Conservation (phyloP, 2,329 filamentous ascomycete genomes). For the Fusarium hainanense region DNA sequence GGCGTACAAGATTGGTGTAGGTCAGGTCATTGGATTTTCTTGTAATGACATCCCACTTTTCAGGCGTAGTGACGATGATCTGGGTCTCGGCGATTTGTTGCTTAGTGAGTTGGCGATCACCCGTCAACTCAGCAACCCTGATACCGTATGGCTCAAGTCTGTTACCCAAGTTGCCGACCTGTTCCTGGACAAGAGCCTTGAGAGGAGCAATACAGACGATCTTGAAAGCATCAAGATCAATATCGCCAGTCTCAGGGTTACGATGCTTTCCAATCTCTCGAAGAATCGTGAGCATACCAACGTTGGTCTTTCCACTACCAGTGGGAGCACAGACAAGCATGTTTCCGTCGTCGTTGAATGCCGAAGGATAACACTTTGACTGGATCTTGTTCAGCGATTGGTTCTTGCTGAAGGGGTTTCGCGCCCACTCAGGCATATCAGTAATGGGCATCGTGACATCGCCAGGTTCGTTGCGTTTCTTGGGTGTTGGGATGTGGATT, state of each 20-base stretch:
- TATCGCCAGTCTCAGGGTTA: constrained; percentile 88
- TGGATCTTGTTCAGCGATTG: constrained; percentile 95
- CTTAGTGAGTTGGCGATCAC: constrained; percentile 97
- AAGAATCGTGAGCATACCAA: constrained; percentile 96
- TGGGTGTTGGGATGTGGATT: constrained; percentile 94
- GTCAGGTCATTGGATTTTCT: constrained; percentile 96
- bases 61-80: constrained; percentile 96
- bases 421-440: constrained; percentile 93
- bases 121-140: constrained; percentile 92
- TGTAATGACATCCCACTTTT: constrained; percentile 99
- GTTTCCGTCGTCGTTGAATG: constrained; percentile 94
- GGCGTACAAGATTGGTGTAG: constrained; percentile 95
- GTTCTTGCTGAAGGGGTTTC: constrained; percentile 83
- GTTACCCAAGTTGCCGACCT: constrained; percentile 97
- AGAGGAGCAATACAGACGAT: constrained; percentile 97
- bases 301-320: constrained; percentile 97
- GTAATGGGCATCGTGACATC: constrained; percentile 86
- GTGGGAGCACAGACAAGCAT: constrained; percentile 98
- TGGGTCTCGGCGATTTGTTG: constrained; percentile 98
- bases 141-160: constrained; percentile 91
- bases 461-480: constrained; percentile 82
- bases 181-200: constrained; percentile 96
- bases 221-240: constrained; percentile 96
- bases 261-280: constrained; percentile 97
- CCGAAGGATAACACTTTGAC: constrained; percentile 89